Conservation (phyloP, 192 early-diverging fungal genomes). For the Pecoramyces ruminantium region DNA sequence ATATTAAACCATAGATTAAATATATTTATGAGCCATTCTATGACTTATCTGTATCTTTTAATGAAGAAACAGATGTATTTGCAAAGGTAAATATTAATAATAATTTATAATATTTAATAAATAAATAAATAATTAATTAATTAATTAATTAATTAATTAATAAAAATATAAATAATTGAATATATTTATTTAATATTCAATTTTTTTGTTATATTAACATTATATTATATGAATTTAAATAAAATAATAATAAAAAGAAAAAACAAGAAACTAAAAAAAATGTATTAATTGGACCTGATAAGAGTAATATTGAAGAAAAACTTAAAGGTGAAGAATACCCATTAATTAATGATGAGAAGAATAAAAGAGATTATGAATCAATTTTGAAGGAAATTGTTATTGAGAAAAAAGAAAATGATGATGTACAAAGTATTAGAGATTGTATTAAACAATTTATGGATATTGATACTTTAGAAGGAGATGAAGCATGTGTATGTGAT, state of each 20-base stretch:
- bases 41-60: conserved; percentile 5
- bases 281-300: conserved; percentile 7
- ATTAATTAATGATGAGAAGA: background rate
- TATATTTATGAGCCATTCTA: conserved; percentile 3
- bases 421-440: conserved; percentile 9
- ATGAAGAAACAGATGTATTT: too few species aligned
- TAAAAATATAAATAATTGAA: too few species aligned
- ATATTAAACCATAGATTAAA: conserved; percentile 41
- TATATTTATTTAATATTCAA: too few species aligned
- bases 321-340: background rate
- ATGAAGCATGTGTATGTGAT: conserved; percentile 43
- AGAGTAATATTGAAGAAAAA: conserved; percentile 1
- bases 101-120: too few species aligned
- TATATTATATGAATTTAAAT: too few species aligned
- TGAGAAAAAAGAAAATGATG: background rate
- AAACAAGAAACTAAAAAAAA: background rate
- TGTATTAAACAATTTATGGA: conserved; percentile 29
- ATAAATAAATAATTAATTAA: too few species aligned
- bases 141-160: too few species aligned
- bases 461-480: conserved; percentile 42
- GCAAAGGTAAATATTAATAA: too few species aligned
- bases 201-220: too few species aligned
- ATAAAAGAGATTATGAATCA: background rate
- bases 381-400: background rate
- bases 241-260: background rate